Percentiles rank a stretch among this genome's conserved stretches.
Conservation (phyloP, 805 yeast genomes). For the baker's yeast (Saccharomyces cerevisiae) region DNA sequence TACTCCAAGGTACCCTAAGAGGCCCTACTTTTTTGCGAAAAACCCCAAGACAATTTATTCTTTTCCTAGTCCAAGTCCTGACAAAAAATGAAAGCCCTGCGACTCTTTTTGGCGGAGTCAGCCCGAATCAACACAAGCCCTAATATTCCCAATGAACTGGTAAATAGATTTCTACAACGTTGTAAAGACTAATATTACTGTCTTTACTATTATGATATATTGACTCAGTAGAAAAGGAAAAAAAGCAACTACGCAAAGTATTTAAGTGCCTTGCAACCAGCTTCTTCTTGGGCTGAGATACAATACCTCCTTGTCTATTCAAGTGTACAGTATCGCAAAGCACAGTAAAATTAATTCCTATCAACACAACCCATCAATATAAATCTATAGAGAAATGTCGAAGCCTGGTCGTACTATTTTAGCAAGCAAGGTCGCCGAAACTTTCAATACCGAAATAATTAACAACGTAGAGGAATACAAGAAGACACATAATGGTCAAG, state of each 20-base stretch:
- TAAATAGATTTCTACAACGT: not conserved
- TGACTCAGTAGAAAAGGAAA: not conserved
- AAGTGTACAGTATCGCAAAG: not conserved
- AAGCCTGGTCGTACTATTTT: slow-evolving; percentile 68
- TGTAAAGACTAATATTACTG: not conserved
- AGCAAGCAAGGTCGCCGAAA: slow-evolving; percentile 82
- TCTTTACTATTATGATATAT: not conserved
- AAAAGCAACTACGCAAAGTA: not conserved
- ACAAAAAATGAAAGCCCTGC: not conserved
- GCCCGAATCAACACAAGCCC: not conserved
- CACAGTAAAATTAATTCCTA: not conserved
- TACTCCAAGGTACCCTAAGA: not conserved
- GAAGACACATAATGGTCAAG: slow-evolving; percentile 26
- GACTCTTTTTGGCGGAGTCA: not conserved
- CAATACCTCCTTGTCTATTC: not conserved
- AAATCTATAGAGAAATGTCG: not conserved
- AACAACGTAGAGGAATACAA: slow-evolving; percentile 44
- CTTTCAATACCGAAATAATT: slow-evolving; percentile 64
- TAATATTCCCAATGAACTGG: not conserved
- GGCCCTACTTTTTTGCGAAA: not conserved
- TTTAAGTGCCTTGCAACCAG: not conserved
- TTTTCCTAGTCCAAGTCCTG: not conserved
- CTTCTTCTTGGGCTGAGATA: not conserved
- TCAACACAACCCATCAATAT: not conserved
- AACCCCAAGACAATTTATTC: not conserved